Evolutionary conservation across 2,329 filamentous ascomycete species (phyloP).

Genomic region (Penicillium paneum): DNA sequence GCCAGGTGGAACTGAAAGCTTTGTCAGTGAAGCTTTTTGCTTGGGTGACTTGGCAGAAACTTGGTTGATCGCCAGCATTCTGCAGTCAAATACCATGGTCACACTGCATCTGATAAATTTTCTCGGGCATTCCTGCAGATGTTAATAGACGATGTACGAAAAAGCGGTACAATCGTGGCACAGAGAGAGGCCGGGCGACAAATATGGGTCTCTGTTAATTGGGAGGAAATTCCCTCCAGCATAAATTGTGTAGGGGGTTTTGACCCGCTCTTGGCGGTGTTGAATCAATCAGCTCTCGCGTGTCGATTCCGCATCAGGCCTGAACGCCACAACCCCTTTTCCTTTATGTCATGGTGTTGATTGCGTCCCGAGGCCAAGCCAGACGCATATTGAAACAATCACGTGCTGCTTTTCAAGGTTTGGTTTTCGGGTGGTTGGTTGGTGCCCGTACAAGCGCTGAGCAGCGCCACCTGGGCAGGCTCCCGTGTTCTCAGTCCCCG

Average conservation of each 20-base stretch:
- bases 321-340: background rate
- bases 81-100: background rate
- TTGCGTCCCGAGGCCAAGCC: background rate
- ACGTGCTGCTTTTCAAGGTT: background rate
- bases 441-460: background rate
- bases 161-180: background rate
- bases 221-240: background rate
- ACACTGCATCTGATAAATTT: background rate
- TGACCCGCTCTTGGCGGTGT: conserved; percentile 4
- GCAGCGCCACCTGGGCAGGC: background rate
- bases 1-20: conserved; percentile 1
- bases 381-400: background rate
- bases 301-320: background rate
- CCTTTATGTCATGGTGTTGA: background rate
- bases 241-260: background rate
- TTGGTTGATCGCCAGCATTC: background rate
- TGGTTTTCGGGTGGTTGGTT: background rate
- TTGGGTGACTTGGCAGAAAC: conserved; percentile 2
- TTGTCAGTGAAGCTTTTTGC: conserved; percentile 2
- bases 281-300: background rate
- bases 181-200: background rate
- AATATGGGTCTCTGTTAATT: background rate
- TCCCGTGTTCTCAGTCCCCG: background rate
- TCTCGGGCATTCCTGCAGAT: conserved; percentile 1
- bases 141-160: background rate